Base-by-base conservation (phyloP, 2,329 filamentous ascomycete genomes). In the Trichoderma sp. region DNA sequence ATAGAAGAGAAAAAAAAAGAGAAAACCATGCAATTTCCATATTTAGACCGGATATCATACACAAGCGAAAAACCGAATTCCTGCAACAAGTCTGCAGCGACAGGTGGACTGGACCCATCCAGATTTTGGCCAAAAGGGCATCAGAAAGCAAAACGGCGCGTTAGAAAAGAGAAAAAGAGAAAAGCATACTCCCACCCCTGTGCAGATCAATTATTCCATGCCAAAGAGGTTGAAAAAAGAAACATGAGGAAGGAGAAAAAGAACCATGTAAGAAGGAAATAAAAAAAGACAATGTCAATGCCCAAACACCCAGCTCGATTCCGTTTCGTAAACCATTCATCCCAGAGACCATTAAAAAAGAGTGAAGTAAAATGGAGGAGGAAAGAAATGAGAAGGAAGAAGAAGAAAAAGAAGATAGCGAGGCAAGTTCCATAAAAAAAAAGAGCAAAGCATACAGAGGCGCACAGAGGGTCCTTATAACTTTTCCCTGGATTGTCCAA, bases 1-100 rank as follows among this genome's bases (percentile, higher is more conserved):
- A 65, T 7, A 64, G 12, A 17, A n/a, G 4, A n/a, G 47, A 20
- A 28, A 30, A 34, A 30, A 34, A 23, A 50, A 20, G 47, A 28
- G 62, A 30, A 17, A 67, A 39, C 47, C 12, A 32, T 58, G 67
- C 67, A 36, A 70, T 63, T 67, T 70, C 26, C 59, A 57, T 57
- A 68, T 32, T 68, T 43, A 26, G 13, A 62, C 57, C 39, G 39
- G 67, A 69, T 69, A 69, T 69, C 55, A 69, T 69, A 69, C 57
- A 69, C 39, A 69, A 53, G 50, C 20, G 36, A 53, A 20, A 69
- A 36, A 66, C 9, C n/a, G n/a, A 61, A 64, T 28, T 28, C 47
- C 28, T 36, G 66, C 57, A 62, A 36, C 67, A 50, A 36, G 6
- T 61, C 11, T 62, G 57, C 57, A 67, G 64, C 30, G 47, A 67